Evolutionary conservation across 805 yeast genomes (phyloP), one percentile per base, ranked within the genome.

Genomic region (Ogataea populi-albae): DNA sequence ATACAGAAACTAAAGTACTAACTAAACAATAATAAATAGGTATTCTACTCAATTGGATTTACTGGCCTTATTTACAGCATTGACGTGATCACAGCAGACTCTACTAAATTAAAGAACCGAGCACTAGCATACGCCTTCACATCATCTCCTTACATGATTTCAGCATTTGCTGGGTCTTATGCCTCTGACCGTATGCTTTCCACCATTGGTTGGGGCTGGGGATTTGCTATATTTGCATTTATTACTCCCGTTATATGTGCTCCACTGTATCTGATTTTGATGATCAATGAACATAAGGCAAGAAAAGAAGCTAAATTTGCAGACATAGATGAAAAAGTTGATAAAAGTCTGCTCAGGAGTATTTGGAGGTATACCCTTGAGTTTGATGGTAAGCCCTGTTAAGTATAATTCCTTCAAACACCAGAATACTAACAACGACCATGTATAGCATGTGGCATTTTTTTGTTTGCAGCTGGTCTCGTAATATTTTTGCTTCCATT

Each of bases 161-260:
- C 66, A n/a, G 55, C 61, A 4, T 62, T 52, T 46, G 46, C 55
- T 11, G 66, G 63, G 16, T 48, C 62, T 16, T 33, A 45, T 18
- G 55, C 55, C 22, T 55, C 60, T 17, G 38, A 56, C 11, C 56
- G 67, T 6, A 57, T 71, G 45, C 65, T 70, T 23, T 63, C 61
- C 37, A 55, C 58, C 30, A 64, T 69, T 30, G 65, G 65, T 27
- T 75, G 80, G 80, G 62, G 76, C 52, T 68, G 73, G 72, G 79
- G 76, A 18, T 71, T 65, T 46, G 75, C 75, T 33, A 62, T 70
- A 55, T 73, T 73, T 58, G 64, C 70, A 16, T 61, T 72, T 26
- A 62, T 72, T 18, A 56, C 64, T 42, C 76, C 76, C 3, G 62
- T 61, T 17, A 65, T 62, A 25, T 55, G 46, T 26, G 31, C 39